phyloP scores from a whole-genome alignment of 2,329 filamentous ascomycete species.

The Phialophora expanda region DNA sequence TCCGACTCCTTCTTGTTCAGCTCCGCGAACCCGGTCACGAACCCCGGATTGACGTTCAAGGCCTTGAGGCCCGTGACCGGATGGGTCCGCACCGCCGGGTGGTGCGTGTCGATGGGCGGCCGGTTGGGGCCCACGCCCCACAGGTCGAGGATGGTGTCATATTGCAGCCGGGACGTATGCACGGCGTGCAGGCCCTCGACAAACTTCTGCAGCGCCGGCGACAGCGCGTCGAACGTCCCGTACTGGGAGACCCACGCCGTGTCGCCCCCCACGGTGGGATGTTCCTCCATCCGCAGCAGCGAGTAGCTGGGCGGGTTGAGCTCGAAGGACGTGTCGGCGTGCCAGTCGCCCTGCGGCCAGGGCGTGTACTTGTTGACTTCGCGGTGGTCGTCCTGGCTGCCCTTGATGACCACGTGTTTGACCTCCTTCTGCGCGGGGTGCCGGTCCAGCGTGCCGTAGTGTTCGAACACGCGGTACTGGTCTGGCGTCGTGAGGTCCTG shows the following conservation, averaged over 20 bases:
- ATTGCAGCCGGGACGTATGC: constrained; percentile 45
- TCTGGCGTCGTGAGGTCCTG: constrained; percentile 55
- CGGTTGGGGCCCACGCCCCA: constrained; percentile 36
- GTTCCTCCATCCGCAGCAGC: constrained; percentile 36
- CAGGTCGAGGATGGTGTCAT: constrained; percentile 49
- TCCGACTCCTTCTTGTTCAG: constrained; percentile 55
- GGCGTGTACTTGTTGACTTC: constrained; percentile 55
- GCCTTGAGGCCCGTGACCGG: constrained; percentile 39
- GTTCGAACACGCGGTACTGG: constrained; percentile 54
- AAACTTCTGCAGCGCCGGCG: constrained; percentile 32
- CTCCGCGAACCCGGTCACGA: constrained; percentile 57
- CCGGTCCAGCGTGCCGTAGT: constrained; percentile 56
- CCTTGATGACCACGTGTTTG: constrained; percentile 52
- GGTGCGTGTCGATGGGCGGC: constrained; percentile 37
- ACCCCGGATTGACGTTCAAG: constrained; percentile 41
- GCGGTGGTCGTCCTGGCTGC: constrained; percentile 54
- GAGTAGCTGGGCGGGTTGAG: constrained; percentile 41
- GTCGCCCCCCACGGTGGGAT: constrained; percentile 38
- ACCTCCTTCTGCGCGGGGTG: constrained; percentile 49
- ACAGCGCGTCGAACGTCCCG: constrained; percentile 39
- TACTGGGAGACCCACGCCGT: constrained; percentile 43
- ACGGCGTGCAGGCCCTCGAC: constrained; percentile 39
- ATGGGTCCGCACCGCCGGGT: constrained; percentile 40
- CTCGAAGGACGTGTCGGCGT: constrained; percentile 41
- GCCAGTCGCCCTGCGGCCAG: constrained; percentile 47